phyloP scores from a whole-genome alignment of 768 basidiomycete genomes.

The Mycena belliarum region DNA sequence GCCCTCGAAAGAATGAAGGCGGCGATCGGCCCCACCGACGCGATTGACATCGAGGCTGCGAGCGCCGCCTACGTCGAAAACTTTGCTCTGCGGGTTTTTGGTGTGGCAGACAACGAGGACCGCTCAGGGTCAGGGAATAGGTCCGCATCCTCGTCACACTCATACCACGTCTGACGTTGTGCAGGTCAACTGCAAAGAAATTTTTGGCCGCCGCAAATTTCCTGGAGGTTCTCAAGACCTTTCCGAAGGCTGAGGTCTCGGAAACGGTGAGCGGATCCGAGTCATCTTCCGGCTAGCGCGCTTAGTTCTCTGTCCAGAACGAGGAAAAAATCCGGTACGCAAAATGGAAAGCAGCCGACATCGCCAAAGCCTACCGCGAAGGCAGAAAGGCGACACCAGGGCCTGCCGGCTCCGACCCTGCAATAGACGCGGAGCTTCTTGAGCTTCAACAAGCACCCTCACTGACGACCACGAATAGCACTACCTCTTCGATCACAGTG shows the following conservation, averaged over 20 bases:
- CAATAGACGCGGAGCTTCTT: conserved; percentile 25
- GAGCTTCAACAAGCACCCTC: conserved; percentile 11
- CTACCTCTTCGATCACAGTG: background rate
- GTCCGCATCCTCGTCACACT: conserved; percentile 39
- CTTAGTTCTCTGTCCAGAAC: conserved; percentile 44
- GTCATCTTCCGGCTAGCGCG: background rate
- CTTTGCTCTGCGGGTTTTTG: conserved; percentile 91
- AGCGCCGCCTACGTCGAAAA: conserved; percentile 92
- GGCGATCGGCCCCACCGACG: conserved; percentile 72
- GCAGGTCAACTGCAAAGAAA: conserved; percentile 87
- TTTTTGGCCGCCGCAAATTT: conserved; percentile 95
- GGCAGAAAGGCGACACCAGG: conserved; percentile 83
- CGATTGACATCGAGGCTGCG: conserved; percentile 78
- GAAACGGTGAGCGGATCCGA: conserved; percentile 50
- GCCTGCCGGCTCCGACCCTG: conserved; percentile 54
- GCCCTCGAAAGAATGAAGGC: conserved; percentile 80
- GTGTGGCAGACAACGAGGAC: conserved; percentile 89
- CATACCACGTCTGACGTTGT: background rate
- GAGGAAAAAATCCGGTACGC: conserved; percentile 90
- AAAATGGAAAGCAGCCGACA: conserved; percentile 97
- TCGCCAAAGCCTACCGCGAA: conserved; percentile 93
- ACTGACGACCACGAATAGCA: conserved; percentile 13
- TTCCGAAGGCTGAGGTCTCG: conserved; percentile 58
- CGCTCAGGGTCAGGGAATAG: conserved; percentile 73
- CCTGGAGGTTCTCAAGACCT: conserved; percentile 82